Conservation (phyloP, 352 stramenopile genomes). For the Salisapilia sapeloensis region DNA sequence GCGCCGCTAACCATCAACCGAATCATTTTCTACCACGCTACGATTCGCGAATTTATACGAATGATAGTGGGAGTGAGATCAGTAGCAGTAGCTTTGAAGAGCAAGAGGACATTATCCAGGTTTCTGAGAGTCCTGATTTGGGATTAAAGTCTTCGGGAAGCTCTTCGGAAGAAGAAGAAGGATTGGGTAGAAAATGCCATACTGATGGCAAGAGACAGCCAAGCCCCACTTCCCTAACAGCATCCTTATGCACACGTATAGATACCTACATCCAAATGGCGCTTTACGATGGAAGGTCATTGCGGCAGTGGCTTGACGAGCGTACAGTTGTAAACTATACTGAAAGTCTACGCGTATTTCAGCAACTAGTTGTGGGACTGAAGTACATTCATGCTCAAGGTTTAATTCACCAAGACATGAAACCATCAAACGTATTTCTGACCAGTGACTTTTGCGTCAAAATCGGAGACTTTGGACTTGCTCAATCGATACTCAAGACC, state of each 20-base stretch:
- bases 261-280: slow-evolving; percentile 90
- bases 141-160: too few species aligned
- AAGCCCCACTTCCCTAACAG: too few species aligned
- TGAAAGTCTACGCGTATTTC: slow-evolving; percentile 56
- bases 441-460: slow-evolving; percentile 57
- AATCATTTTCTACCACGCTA: too few species aligned
- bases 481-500: slow-evolving; percentile 46
- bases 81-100: too few species aligned
- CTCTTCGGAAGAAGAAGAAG: too few species aligned
- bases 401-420: slow-evolving; percentile 67
- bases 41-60: too few species aligned
- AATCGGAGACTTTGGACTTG: slow-evolving; percentile 70
- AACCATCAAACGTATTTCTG: slow-evolving; percentile 70
- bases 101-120: too few species aligned
- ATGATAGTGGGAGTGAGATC: too few species aligned
- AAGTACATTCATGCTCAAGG: slow-evolving; percentile 62
- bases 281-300: slow-evolving; percentile 83
- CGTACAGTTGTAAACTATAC: slow-evolving; percentile 15
- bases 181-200: too few species aligned
- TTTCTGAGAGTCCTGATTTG: too few species aligned
- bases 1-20: too few species aligned
- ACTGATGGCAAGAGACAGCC: too few species aligned
- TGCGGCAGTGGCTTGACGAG: slow-evolving; percentile 58
- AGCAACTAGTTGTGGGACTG: slow-evolving; percentile 49
- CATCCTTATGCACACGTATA: slow-evolving; percentile 54